These are phyloP conservation scores for Talaromyces verruculosus DNA, from an alignment of 2,329 filamentous ascomycete species.

Conservation along the genomic window DNA sequence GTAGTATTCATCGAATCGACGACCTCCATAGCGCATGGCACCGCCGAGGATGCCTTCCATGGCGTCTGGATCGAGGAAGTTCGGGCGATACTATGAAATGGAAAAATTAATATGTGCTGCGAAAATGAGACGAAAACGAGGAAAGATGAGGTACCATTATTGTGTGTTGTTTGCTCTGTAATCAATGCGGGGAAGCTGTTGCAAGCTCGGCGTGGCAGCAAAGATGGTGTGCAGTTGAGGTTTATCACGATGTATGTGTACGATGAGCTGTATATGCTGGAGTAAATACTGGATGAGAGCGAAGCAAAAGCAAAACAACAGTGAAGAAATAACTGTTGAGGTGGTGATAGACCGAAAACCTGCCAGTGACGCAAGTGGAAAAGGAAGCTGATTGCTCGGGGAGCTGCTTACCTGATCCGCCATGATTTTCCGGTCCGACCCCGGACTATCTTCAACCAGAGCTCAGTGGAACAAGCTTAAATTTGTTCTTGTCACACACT, in stretches of 20 bases:
- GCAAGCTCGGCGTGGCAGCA: background rate
- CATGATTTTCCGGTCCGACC: constrained; percentile 45
- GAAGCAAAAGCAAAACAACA: background rate
- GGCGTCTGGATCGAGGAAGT: constrained; percentile 55
- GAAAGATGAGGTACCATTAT: constrained; percentile 14
- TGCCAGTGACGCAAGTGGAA: constrained; percentile 10
- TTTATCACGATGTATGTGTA: background rate
- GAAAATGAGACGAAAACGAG: background rate
- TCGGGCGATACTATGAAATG: constrained; percentile 43
- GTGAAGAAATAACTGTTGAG: background rate
- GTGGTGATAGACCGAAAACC: background rate
- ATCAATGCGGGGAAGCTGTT: constrained; percentile 15
- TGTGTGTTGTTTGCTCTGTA: constrained; percentile 1
- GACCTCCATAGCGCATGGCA: constrained; percentile 55
- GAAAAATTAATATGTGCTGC: constrained; percentile 1
- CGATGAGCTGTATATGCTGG: background rate
- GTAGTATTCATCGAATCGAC: constrained; percentile 98
- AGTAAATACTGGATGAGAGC: background rate
- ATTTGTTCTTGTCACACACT: background rate
- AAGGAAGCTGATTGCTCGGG: constrained; percentile 1
- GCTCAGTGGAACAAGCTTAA: constrained; percentile 2
- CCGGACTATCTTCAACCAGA: constrained; percentile 27
- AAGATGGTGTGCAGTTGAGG: background rate
- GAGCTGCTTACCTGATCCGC: constrained; percentile 25
- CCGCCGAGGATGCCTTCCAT: constrained; percentile 56